A percentile compares a stretch with the other conserved stretches of the same genome.
These are phyloP conservation scores for Talaromyces rugulosus DNA, from an alignment of 2,329 filamentous ascomycete species.

Conservation along the genomic window DNA sequence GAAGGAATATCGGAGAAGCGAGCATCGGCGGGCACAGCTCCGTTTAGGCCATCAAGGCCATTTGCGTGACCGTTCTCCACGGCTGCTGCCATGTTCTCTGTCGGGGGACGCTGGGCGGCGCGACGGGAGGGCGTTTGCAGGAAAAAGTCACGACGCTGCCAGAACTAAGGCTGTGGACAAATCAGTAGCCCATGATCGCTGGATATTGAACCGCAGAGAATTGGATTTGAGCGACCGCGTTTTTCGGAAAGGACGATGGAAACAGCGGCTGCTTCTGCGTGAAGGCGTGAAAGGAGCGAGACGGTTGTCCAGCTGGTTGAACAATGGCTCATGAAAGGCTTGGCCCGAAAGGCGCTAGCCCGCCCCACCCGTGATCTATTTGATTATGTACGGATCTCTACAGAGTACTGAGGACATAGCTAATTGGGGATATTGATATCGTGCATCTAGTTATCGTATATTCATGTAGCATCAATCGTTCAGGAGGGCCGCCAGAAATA, in stretches of 20 bases:
- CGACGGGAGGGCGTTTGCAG: slow-evolving; percentile 2
- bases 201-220: not conserved
- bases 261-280: not conserved
- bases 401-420: not conserved
- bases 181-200: not conserved
- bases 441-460: not conserved
- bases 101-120: not conserved
- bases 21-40: slow-evolving; percentile 31
- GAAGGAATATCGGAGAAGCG: slow-evolving; percentile 61
- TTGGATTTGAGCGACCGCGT: not conserved
- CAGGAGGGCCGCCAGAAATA: slow-evolving; percentile 14
- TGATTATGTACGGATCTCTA: not conserved
- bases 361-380: not conserved
- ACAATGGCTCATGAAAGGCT: not conserved
- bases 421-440: not conserved
- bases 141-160: not conserved
- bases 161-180: not conserved
- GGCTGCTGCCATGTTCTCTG: slow-evolving; percentile 47
- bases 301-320: not conserved
- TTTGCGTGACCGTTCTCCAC: slow-evolving; percentile 49
- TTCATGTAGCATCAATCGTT: not conserved
- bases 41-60: slow-evolving; percentile 46
- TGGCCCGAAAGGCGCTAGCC: not conserved
- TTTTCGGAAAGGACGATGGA: not conserved
- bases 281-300: not conserved